Evolutionary conservation across 2,329 filamentous ascomycete species (phyloP).

Genomic region (Cylindrodendrum hubeiense): DNA sequence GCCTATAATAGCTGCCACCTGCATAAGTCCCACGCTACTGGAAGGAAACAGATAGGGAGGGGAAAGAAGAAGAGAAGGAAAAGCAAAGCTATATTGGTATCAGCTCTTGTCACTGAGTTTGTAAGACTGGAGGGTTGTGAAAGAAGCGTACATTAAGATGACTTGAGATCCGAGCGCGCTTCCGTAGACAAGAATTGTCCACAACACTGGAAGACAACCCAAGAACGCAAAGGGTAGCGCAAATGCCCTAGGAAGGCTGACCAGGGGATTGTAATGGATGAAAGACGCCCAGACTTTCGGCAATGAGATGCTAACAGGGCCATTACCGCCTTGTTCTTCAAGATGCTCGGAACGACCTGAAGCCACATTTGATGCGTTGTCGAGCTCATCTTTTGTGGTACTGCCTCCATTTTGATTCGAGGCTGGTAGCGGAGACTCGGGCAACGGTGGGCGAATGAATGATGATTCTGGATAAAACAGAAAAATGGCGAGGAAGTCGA

Average conservation of each 20-base stretch:
- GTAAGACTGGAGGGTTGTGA: neutral
- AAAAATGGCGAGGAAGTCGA: constrained; percentile 4
- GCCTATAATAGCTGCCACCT: constrained; percentile 2
- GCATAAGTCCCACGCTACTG: constrained; percentile 15
- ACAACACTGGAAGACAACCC: neutral
- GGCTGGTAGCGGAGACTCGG: neutral
- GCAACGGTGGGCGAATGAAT: neutral
- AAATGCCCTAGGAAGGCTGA: constrained; percentile 3
- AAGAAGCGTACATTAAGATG: neutral
- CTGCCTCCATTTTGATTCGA: neutral
- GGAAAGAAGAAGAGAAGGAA: neutral
- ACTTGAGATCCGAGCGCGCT: constrained; percentile 1
- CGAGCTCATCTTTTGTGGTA: neutral
- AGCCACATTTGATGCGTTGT: neutral
- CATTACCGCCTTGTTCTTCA: neutral
- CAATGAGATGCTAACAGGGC: neutral
- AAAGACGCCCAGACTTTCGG: neutral
- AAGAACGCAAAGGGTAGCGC: constrained; percentile 3
- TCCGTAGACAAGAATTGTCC: constrained; percentile 9
- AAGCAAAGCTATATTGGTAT: neutral
- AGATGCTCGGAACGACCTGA: neutral
- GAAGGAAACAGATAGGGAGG: neutral
- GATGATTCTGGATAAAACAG: constrained; percentile 5
- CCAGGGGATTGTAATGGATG: neutral
- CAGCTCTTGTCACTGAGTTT: neutral